Evolutionary conservation across 2,329 filamentous ascomycete genomes (phyloP), one percentile per base, ranked within the genome.

Genomic region (Plectosphaerella cucumerina): DNA sequence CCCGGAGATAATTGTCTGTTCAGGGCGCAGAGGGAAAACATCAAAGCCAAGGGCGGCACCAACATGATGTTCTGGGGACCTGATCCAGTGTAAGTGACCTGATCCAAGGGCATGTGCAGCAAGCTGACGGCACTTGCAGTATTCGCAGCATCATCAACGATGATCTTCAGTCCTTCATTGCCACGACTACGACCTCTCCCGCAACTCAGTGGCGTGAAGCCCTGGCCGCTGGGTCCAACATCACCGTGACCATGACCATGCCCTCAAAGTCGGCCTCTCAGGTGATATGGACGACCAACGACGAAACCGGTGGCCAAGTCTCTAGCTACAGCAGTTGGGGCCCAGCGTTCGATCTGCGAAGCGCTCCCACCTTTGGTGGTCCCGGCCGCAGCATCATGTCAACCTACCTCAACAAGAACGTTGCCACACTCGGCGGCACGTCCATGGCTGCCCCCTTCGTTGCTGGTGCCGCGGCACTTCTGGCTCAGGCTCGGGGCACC

Each of bases 321-420:
- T 81, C 76, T 58, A 65, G 63, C 6, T 84, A 70, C 62, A 81
- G 76, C 41, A 77, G 74, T 6, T 86, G 81, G 82, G 82, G 82
- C 8, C 82, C 82, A 2, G 81, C 76, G 3, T 84, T 73, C 62
- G 81, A 85, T 58, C 69, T 81, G 55, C 73, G 77, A 44, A 63
- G 78, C 45, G 81, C 81, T 62, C 80, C 81, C 1, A 73, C 82
- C 56, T 63, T 82, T 42, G 75, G 73, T n/a, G 70, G 78, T 1
- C 76, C 80, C 3, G 81, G 82, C 34, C 79, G 79, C 45, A 71
- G 72, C 47, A 83, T 85, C 44, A 64, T 85, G 23, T 82, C 80
- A 8, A 84, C 81, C 0, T 85, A 71, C 55, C 61, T 72, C 4
- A 64, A 64, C 4, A 59, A 69, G 33, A 76, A 76, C 23, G 65